A percentile compares a stretch with the other conserved stretches of the same genome.
Evolutionary conservation across 2,329 filamentous ascomycete species (phyloP).

Genomic region (Fonsecaea pugnacius): DNA sequence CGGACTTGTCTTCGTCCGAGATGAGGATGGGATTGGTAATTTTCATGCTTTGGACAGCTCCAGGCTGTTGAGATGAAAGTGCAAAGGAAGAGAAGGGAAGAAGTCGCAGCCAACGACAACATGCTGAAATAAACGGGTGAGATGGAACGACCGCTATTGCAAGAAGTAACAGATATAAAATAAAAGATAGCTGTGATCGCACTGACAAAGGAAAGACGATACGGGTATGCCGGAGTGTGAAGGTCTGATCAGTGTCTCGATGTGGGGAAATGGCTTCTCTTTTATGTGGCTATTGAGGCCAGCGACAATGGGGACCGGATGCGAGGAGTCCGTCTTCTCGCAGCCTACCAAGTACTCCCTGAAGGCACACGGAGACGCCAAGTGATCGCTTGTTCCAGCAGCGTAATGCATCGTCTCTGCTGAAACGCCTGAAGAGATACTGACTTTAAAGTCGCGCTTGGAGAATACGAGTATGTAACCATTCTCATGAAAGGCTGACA

Average conservation of each 20-base stretch:
- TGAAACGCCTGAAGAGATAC: constrained; percentile 14
- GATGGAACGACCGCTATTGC: background rate
- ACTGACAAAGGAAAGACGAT: constrained; percentile 5
- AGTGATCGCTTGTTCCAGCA: constrained; percentile 14
- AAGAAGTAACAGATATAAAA: background rate
- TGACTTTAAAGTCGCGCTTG: constrained; percentile 2
- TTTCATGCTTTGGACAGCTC: constrained; percentile 31
- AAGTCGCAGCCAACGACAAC: constrained; percentile 13
- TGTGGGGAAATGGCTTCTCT: constrained; percentile 4
- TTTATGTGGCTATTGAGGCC: constrained; percentile 10
- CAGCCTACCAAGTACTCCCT: constrained; percentile 6
- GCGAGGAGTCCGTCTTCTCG: constrained; percentile 1
- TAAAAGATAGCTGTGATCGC: background rate
- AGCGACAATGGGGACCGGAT: background rate
- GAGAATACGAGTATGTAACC: background rate
- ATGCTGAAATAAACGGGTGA: constrained; percentile 3
- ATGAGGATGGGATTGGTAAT: constrained; percentile 33
- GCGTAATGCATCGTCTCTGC: constrained; percentile 7
- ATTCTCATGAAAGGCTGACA: constrained; percentile 1
- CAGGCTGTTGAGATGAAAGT: constrained; percentile 30
- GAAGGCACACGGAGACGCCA: constrained; percentile 11
- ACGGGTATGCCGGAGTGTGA: background rate
- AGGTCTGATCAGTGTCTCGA: background rate
- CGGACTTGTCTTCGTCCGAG: constrained; percentile 30
- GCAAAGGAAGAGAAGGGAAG: constrained; percentile 22